Conservation (phyloP, 306 rosid species). For the Cicer bijugum region DNA sequence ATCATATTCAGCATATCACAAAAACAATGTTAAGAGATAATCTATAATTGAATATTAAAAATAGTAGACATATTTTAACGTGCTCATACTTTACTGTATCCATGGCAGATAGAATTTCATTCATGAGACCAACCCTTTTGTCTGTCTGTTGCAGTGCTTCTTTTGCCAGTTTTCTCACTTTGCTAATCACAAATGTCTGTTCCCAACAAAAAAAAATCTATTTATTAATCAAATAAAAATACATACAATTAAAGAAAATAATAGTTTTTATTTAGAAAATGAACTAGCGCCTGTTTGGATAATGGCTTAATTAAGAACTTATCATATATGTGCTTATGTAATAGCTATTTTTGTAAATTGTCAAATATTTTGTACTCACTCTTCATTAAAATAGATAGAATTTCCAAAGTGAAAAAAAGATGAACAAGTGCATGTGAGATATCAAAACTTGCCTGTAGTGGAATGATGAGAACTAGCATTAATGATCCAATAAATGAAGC, state of each 20-base stretch:
- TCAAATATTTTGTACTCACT: too few relatives aligned
- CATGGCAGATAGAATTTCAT: slow-evolving; percentile 88
- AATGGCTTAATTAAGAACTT: background rate
- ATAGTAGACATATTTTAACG: background rate
- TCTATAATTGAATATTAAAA: background rate
- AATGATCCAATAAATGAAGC: slow-evolving; percentile 80
- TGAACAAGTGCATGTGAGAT: too few relatives aligned
- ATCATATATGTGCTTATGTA: too few relatives aligned
- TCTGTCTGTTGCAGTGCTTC: slow-evolving; percentile 78
- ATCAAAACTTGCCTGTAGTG: slow-evolving; percentile 62
- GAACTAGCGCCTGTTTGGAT: background rate
- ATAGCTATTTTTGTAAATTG: slow-evolving; percentile 47
- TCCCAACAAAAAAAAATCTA: background rate
- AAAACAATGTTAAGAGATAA: slow-evolving; percentile 22
- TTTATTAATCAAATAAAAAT: background rate
- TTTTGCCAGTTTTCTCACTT: slow-evolving; percentile 72
- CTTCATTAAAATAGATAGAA: too few relatives aligned
- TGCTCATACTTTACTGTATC: slow-evolving; percentile 81
- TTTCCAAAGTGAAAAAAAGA: too few relatives aligned
- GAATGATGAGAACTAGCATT: slow-evolving; percentile 67
- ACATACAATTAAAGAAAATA: slow-evolving; percentile 17
- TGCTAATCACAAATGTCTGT: slow-evolving; percentile 68
- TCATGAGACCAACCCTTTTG: slow-evolving; percentile 85
- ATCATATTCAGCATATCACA: slow-evolving; percentile 47
- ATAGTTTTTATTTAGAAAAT: background rate